phyloP scores from a whole-genome alignment of 73 alveolate species.

The Breviolum minutum region DNA sequence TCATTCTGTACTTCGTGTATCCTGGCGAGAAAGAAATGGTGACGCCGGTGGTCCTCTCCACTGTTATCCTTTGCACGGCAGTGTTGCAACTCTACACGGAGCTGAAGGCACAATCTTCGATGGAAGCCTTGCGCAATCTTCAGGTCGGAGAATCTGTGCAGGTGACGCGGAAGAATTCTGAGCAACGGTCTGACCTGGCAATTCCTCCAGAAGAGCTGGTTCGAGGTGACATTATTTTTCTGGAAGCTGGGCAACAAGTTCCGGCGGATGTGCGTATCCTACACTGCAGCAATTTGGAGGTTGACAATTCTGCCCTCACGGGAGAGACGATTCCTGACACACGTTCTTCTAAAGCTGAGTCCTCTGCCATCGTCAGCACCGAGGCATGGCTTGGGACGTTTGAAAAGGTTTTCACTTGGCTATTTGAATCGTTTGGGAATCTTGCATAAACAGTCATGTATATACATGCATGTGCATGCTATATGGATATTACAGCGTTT shows the following conservation, averaged over 20 bases:
- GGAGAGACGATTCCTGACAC: conserved; percentile 97
- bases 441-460: no score
- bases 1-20: conserved; percentile 16
- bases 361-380: conserved; percentile 14
- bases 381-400: conserved; percentile 19
- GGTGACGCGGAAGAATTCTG: background rate
- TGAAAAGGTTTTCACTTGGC: no score
- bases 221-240: conserved; percentile 28
- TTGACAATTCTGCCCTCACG: conserved; percentile 98
- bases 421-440: no score
- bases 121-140: conserved; percentile 69
- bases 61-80: conserved; percentile 29
- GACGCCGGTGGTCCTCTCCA: conserved; percentile 41
- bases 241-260: conserved; percentile 59
- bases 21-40: conserved; percentile 49
- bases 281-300: conserved; percentile 96
- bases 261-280: conserved; percentile 96
- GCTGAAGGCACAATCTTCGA: conserved; percentile 53
- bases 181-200: background rate
- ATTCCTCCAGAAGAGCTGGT: conserved; percentile 41
- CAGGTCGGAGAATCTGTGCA: conserved; percentile 42
- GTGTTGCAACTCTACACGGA: conserved; percentile 59
- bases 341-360: conserved; percentile 35
- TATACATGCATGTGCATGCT: no score
- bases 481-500: no score